Conservation (phyloP, 257 asterid genomes). For the Gentiana dahurica region DNA sequence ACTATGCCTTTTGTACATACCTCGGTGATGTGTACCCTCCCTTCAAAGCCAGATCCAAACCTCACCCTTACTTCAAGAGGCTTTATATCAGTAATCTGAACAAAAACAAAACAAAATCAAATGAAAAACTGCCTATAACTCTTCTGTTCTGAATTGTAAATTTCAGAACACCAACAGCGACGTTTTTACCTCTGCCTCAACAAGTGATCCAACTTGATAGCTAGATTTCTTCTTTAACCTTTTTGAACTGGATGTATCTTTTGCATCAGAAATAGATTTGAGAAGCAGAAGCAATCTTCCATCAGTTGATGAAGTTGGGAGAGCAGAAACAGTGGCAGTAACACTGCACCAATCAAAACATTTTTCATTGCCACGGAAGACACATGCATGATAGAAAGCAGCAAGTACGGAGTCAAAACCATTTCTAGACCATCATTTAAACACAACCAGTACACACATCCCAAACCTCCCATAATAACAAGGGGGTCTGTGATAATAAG, state of each 20-base stretch:
- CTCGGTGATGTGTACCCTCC: slow-evolving; percentile 93
- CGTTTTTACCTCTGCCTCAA: slow-evolving; percentile 69
- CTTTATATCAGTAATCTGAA: slow-evolving; percentile 80
- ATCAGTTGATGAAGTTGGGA: slow-evolving; percentile 56
- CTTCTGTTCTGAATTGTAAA: slow-evolving; percentile 4
- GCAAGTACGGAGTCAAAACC: too few relatives aligned
- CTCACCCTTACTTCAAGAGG: slow-evolving; percentile 78
- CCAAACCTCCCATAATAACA: too few relatives aligned
- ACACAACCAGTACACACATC: too few relatives aligned
- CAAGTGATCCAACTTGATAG: slow-evolving; percentile 62
- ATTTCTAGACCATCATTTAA: too few relatives aligned
- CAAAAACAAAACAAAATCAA: slow-evolving; percentile 8
- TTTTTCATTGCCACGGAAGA: background rate
- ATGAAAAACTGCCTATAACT: background rate
- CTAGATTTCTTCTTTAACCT: slow-evolving; percentile 60
- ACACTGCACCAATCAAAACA: slow-evolving; percentile 37
- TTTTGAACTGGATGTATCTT: slow-evolving; percentile 59
- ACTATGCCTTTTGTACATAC: slow-evolving; percentile 18
- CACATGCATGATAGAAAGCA: background rate
- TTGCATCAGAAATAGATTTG: slow-evolving; percentile 41
- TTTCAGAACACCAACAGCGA: background rate
- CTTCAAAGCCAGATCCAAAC: slow-evolving; percentile 78
- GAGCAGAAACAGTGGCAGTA: slow-evolving; percentile 60
- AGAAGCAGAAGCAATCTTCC: slow-evolving; percentile 78
- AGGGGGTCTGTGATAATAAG: too few relatives aligned